Conservation (phyloP, 805 yeast genomes). For the Cyberlindnera misumaiensis region DNA sequence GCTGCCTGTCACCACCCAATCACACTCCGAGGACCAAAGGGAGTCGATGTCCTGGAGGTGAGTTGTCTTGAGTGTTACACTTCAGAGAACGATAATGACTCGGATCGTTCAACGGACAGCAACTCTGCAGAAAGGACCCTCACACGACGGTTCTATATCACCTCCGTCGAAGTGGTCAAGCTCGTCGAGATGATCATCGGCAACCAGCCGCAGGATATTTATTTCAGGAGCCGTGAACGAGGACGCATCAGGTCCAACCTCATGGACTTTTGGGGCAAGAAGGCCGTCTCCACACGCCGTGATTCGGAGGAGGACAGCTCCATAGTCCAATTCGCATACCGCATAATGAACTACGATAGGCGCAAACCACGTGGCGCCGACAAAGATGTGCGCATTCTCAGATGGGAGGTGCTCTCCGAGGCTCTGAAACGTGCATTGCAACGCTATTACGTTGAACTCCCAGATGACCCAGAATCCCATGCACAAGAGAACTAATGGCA, state of each 20-base stretch:
- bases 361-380: constrained; percentile 65
- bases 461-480: constrained; percentile 19
- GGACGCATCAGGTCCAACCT: constrained; percentile 62
- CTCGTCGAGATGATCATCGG: constrained; percentile 58
- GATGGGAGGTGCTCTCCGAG: constrained; percentile 53
- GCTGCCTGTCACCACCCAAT: constrained; percentile 42
- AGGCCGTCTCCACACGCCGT: constrained; percentile 41
- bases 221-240: constrained; percentile 51
- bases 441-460: constrained; percentile 57
- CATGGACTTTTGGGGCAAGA: constrained; percentile 62
- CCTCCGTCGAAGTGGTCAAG: constrained; percentile 61
- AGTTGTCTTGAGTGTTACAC: constrained; percentile 56
- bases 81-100: constrained; percentile 24
- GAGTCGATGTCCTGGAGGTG: constrained; percentile 49
- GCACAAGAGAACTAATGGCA: too few species aligned
- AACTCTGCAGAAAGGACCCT: too few species aligned
- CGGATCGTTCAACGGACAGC: too few species aligned
- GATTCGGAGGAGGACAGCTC: constrained; percentile 25
- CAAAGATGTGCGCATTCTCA: constrained; percentile 55
- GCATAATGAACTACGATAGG: constrained; percentile 57
- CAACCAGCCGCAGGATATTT: constrained; percentile 36
- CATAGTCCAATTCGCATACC: constrained; percentile 49
- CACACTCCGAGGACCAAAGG: constrained; percentile 28
- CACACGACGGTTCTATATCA: constrained; percentile 36
- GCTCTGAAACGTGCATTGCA: constrained; percentile 59